Evolutionary conservation across 768 basidiomycete genomes (phyloP).

Genomic region (Phaffia tasmanica): DNA sequence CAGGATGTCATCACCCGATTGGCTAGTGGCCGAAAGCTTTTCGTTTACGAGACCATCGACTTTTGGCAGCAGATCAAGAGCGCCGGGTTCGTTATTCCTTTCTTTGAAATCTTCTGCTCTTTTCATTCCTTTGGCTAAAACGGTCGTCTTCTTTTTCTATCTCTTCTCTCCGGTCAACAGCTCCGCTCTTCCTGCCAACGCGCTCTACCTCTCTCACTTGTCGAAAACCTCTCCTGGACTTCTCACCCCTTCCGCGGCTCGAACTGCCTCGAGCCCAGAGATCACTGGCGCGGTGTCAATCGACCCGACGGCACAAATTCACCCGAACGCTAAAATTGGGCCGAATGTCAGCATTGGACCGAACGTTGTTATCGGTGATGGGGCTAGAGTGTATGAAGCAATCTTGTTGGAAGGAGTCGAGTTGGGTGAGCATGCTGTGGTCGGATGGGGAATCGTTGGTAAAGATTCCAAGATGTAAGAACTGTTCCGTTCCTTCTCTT

Average conservation of each 20-base stretch:
- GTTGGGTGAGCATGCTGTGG: conserved; percentile 38
- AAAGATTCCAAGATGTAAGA: conserved; percentile 38
- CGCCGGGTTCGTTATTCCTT: conserved; percentile 36
- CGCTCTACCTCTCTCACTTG: conserved; percentile 40
- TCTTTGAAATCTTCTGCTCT: not conserved
- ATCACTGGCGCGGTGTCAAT: conserved; percentile 41
- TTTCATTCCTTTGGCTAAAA: not conserved
- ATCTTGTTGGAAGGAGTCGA: conserved; percentile 40
- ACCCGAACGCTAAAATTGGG: conserved; percentile 39
- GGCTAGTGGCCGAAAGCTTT: conserved; percentile 39
- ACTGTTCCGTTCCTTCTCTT: not conserved
- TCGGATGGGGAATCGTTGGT: conserved; percentile 40
- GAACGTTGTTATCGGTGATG: conserved; percentile 36
- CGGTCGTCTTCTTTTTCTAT: not conserved
- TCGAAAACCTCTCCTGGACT: conserved; percentile 38
- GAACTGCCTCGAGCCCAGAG: conserved; percentile 25
- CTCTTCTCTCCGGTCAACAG: conserved; percentile 24
- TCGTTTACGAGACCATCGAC: conserved; percentile 39
- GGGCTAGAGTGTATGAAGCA: conserved; percentile 40
- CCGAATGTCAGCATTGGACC: conserved; percentile 34
- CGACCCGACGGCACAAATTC: conserved; percentile 39
- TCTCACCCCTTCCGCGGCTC: conserved; percentile 29
- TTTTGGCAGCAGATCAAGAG: conserved; percentile 44
- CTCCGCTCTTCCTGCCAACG: conserved; percentile 43
- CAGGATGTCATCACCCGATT: conserved; percentile 44